Percentiles rank a stretch among this genome's conserved stretches.
These are phyloP conservation scores for Vicia villosa DNA, from an alignment of 306 rosid species.

Conservation along the genomic window DNA sequence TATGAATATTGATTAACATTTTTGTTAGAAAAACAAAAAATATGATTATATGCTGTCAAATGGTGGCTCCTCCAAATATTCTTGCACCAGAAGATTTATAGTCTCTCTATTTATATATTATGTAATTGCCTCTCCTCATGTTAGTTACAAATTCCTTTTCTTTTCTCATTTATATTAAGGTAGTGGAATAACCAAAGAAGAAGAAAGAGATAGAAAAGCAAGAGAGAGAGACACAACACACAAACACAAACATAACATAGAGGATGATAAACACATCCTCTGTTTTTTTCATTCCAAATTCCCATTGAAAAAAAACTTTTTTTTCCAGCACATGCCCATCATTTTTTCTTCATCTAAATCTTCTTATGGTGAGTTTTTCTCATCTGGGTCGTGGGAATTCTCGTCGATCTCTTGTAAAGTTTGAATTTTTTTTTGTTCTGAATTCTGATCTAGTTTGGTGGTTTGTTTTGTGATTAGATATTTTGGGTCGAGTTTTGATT, in stretches of 20 bases:
- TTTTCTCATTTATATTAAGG: constrained; percentile 69
- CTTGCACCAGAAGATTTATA: constrained; percentile 85
- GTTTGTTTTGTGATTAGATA: constrained; percentile 48
- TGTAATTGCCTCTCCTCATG: constrained; percentile 53
- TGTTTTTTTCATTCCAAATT: constrained; percentile 74
- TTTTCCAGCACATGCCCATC: constrained; percentile 34
- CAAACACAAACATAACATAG: constrained; percentile 30
- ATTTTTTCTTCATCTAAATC: constrained; percentile 56
- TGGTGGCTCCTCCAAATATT: constrained; percentile 83
- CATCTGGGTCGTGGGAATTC: constrained; percentile 32
- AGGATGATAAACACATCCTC: constrained; percentile 80
- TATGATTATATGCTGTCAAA: constrained; percentile 45
- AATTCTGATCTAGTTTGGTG: constrained; percentile 53
- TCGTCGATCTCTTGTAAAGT: constrained; percentile 38
- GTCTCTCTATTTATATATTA: constrained; percentile 50
- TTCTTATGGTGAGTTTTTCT: constrained; percentile 51
- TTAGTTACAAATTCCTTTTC: constrained; percentile 71
- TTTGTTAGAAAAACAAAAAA: neutral
- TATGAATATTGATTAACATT: neutral
- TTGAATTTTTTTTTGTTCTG: constrained; percentile 25
- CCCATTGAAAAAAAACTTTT: constrained; percentile 51
- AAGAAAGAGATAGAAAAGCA: constrained; percentile 44
- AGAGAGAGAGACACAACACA: constrained; percentile 36
- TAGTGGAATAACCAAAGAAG: constrained; percentile 76
- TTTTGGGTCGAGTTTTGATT: constrained; percentile 51